Percentiles rank a stretch among this genome's conserved stretches.
These are phyloP conservation scores for Amaranthus hypochondriacus DNA, from an alignment of 148 eudicot species.

Conservation along the genomic window DNA sequence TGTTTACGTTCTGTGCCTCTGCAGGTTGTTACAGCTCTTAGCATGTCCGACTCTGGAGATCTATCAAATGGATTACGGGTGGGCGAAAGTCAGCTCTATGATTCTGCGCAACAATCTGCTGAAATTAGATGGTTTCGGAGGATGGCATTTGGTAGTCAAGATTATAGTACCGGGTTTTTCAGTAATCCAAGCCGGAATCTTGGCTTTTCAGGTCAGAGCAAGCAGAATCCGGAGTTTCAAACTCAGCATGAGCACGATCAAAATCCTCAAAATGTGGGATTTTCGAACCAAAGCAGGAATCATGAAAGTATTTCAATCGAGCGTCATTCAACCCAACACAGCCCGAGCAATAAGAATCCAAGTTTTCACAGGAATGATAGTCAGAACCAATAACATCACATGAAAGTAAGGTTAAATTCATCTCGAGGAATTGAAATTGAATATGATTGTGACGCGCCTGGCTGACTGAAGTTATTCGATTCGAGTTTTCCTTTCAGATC, in stretches of 20 bases:
- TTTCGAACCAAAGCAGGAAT: constrained; percentile 15
- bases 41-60: constrained; percentile 54
- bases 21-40: constrained; percentile 68
- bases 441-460: neutral
- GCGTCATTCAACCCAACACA: neutral
- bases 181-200: constrained; percentile 28
- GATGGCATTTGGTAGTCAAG: constrained; percentile 74
- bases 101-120: constrained; percentile 64
- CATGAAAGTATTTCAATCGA: neutral
- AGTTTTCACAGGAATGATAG: constrained; percentile 8
- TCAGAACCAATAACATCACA: neutral
- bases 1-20: neutral
- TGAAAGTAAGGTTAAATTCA: neutral
- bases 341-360: neutral
- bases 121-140: constrained; percentile 60
- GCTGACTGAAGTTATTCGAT: neutral
- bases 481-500: neutral
- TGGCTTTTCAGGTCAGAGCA: constrained; percentile 19
- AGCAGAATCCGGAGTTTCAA: constrained; percentile 14
- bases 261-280: constrained; percentile 16
- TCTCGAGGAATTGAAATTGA: neutral
- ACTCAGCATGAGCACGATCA: constrained; percentile 24
- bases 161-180: constrained; percentile 51
- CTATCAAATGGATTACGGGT: constrained; percentile 77
- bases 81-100: constrained; percentile 66